Conservation (phyloP, 2,329 filamentous ascomycete species). For the Sphaerulina populicola region DNA sequence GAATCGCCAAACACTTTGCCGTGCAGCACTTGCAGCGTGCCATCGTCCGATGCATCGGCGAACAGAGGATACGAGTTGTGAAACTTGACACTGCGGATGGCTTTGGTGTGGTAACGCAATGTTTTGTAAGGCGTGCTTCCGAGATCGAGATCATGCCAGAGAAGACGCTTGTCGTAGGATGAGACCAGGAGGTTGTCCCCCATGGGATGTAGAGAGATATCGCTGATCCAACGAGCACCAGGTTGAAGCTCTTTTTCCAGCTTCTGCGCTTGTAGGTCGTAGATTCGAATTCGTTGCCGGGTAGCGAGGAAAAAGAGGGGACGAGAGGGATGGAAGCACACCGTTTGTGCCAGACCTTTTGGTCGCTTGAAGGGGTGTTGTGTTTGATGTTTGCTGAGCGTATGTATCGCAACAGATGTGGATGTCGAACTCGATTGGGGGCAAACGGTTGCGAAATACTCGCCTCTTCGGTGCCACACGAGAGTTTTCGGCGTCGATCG, state of each 20-base stretch:
- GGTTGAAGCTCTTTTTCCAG: conserved; percentile 89
- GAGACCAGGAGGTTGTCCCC: conserved; percentile 92
- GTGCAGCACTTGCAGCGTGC: conserved; percentile 90
- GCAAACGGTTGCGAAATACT: conserved; percentile 89
- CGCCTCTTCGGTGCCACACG: conserved; percentile 86
- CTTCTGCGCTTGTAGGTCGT: conserved; percentile 85
- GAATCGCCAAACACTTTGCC: conserved; percentile 89
- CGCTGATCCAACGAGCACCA: conserved; percentile 88
- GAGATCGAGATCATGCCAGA: conserved; percentile 96
- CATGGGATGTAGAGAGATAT: conserved; percentile 83
- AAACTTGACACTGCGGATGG: conserved; percentile 80
- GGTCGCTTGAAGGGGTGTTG: conserved; percentile 83
- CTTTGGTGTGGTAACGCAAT: conserved; percentile 85
- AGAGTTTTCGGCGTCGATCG: conserved; percentile 64
- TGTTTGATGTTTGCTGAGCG: conserved; percentile 85
- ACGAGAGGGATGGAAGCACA: conserved; percentile 87
- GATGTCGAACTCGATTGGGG: conserved; percentile 58
- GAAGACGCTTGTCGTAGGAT: conserved; percentile 82
- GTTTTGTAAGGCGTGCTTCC: conserved; percentile 90
- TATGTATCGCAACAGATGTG: conserved; percentile 85
- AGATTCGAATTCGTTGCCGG: conserved; percentile 83
- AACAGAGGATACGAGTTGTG: conserved; percentile 76
- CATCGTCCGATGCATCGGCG: conserved; percentile 90
- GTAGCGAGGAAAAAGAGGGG: conserved; percentile 95
- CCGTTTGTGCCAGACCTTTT: conserved; percentile 71